Evolutionary conservation across 2,329 filamentous ascomycete species (phyloP).

Genomic region (Rachicladosporium sp.): DNA sequence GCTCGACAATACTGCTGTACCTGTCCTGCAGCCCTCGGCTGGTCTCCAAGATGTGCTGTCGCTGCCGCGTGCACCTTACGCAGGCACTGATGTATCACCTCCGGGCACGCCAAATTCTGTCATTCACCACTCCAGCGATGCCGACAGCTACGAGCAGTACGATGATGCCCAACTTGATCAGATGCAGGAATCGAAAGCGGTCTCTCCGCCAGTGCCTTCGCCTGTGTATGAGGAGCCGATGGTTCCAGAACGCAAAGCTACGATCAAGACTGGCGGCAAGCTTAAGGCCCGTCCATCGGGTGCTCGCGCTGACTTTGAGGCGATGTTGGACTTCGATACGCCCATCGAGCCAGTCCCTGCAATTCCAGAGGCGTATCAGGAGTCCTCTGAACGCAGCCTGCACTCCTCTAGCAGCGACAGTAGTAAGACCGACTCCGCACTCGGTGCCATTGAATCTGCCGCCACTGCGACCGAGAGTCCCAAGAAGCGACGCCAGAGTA

Average conservation of each 20-base stretch:
- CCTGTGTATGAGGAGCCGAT: too few species aligned
- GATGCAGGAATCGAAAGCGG: constrained; percentile 1
- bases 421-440: constrained; percentile 17
- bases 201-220: too few species aligned
- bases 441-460: constrained; percentile 3
- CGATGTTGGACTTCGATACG: constrained; percentile 71
- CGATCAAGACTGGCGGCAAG: constrained; percentile 74
- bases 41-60: neutral
- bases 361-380: constrained; percentile 19
- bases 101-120: constrained; percentile 75
- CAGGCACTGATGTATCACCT: constrained; percentile 14
- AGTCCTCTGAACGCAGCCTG: constrained; percentile 10
- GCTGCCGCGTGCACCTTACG: too few species aligned
- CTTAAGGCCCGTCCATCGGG: constrained; percentile 82
- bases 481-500: constrained; percentile 9
- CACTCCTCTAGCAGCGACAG: constrained; percentile 15
- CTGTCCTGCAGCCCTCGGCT: constrained; percentile 13
- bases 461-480: constrained; percentile 4
- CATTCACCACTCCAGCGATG: constrained; percentile 49
- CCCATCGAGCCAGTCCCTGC: constrained; percentile 49
- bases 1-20: constrained; percentile 11
- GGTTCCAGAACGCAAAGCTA: constrained; percentile 72
- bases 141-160: constrained; percentile 2
- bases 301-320: constrained; percentile 68
- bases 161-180: constrained; percentile 5